Evolutionary conservation across 2,329 filamentous ascomycete genomes (phyloP).

Genomic region (Ceratocystis papillata): DNA sequence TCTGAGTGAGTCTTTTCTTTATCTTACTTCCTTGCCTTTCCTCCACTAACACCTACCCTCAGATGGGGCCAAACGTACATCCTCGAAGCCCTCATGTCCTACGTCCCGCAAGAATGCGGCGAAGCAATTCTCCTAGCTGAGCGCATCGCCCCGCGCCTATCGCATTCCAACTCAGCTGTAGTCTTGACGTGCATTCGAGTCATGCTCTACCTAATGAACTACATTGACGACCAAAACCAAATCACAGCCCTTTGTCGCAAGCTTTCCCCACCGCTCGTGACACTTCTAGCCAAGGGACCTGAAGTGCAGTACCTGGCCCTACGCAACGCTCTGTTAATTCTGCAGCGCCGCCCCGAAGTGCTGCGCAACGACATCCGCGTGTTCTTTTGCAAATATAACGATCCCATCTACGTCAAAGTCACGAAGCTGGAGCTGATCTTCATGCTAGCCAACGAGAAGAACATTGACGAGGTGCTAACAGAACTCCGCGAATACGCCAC

Average conservation of each 20-base stretch:
- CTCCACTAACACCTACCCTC: background rate
- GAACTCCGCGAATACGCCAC: slow-evolving; percentile 94
- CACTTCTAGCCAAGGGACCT: slow-evolving; percentile 85
- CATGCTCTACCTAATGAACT: slow-evolving; percentile 96
- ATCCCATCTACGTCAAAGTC: slow-evolving; percentile 98
- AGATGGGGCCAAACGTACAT: slow-evolving; percentile 97
- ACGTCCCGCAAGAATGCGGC: slow-evolving; percentile 80
- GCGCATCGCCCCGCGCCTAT: slow-evolving; percentile 86
- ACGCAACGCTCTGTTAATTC: slow-evolving; percentile 82
- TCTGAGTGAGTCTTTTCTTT: slow-evolving; percentile 47
- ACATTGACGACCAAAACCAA: slow-evolving; percentile 84
- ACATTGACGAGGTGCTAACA: slow-evolving; percentile 89
- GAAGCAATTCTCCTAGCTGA: slow-evolving; percentile 87
- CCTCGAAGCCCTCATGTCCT: slow-evolving; percentile 92
- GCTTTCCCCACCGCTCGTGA: slow-evolving; percentile 87
- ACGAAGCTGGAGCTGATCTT: slow-evolving; percentile 98
- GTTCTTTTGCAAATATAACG: slow-evolving; percentile 99
- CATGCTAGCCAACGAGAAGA: slow-evolving; percentile 91
- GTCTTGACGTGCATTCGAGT: slow-evolving; percentile 94
- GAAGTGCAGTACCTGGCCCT: slow-evolving; percentile 97
- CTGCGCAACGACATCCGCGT: slow-evolving; percentile 93
- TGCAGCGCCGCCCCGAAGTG: slow-evolving; percentile 87
- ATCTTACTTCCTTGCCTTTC: background rate
- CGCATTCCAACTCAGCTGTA: slow-evolving; percentile 92
- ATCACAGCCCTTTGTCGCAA: slow-evolving; percentile 81